Percentiles rank a stretch among this genome's conserved stretches.
These are phyloP conservation scores for Melocanna baccifera DNA, from an alignment of 176 grass and related monocot species.

Conservation along the genomic window DNA sequence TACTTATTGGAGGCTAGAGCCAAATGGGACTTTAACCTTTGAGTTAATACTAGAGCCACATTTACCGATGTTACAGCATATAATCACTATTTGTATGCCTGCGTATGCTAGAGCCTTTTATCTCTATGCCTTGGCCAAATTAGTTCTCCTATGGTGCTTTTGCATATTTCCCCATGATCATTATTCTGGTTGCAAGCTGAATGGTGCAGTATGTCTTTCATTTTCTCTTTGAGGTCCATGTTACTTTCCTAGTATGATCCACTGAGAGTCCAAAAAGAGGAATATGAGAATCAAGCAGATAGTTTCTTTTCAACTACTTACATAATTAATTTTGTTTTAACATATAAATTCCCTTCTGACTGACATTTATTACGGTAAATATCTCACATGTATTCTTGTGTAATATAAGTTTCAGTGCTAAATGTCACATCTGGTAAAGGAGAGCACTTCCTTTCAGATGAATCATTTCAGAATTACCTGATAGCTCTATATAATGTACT, in stretches of 20 bases:
- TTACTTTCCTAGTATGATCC: background rate
- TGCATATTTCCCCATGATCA: background rate
- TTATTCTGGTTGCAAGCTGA: background rate
- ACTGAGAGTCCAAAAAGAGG: background rate
- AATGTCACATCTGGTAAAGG: background rate
- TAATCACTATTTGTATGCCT: background rate
- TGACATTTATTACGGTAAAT: background rate
- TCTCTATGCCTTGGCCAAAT: background rate
- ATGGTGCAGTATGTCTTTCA: background rate
- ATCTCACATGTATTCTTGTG: background rate
- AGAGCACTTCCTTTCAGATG: background rate
- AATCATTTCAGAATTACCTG: background rate
- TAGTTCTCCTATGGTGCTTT: background rate
- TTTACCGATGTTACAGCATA: background rate
- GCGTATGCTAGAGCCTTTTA: background rate
- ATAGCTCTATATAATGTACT: conserved; percentile 1
- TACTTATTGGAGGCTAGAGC: background rate
- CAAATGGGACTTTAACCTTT: background rate
- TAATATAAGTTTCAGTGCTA: background rate
- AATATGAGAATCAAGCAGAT: background rate
- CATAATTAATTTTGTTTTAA: background rate
- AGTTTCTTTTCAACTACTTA: background rate
- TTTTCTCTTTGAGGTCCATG: background rate
- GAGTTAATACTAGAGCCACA: no score
- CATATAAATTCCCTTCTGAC: background rate